Base-by-base conservation (phyloP, 2,329 filamentous ascomycete species). In the Colletotrichum sojae region DNA sequence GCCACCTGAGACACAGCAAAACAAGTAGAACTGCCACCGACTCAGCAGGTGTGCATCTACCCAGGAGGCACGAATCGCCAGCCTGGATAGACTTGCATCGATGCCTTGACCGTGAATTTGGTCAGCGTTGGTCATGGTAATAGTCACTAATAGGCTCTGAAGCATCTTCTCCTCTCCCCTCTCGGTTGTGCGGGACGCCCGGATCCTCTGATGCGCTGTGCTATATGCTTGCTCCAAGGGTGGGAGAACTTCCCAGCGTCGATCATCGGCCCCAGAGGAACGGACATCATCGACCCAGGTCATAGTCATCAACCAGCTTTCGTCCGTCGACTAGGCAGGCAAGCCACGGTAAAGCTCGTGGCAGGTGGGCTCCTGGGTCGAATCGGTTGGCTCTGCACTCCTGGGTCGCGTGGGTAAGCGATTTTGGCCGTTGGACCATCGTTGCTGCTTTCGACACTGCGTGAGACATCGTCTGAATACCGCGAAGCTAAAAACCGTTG, bases 401-500 rank as follows among this genome's bases (percentile, higher is more conserved):
- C 61, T 66, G 43, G 51, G 55, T 66, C 61, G 62, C 66, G 55
- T 60, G 55, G 36, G 25, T 56, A 15, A 16, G 39, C 60, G 62
- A 49, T 51, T 56, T 55, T 55, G 54, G 25, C 49, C 61, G 55
- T 66, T 60, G 45, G 62, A 20, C 22, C 43, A 60, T 66, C 31
- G 43, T 46, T 61, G 49, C 55, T 69, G 62, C 55, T 55, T 60
- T 56, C 22, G 49, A 69, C 62, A 36, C 53, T 45, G 49, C 46
- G 51, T 69, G 66, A 69, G 62, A 69, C 66, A 69, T 60, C 62
- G 62, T 66, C 62, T 46, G 49, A 56, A 52, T 43, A 25, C 55
- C 20, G 15, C 62, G 43, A 69, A 56, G 66, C 62, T 46, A 66
- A 60, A 68, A 69, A 49, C 66, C 66, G 62, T 66, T 69, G 66